Evolutionary conservation across 2,329 filamentous ascomycete genomes (phyloP), one percentile per base, ranked within the genome.

Genomic region (Lasiodiplodia sp.): DNA sequence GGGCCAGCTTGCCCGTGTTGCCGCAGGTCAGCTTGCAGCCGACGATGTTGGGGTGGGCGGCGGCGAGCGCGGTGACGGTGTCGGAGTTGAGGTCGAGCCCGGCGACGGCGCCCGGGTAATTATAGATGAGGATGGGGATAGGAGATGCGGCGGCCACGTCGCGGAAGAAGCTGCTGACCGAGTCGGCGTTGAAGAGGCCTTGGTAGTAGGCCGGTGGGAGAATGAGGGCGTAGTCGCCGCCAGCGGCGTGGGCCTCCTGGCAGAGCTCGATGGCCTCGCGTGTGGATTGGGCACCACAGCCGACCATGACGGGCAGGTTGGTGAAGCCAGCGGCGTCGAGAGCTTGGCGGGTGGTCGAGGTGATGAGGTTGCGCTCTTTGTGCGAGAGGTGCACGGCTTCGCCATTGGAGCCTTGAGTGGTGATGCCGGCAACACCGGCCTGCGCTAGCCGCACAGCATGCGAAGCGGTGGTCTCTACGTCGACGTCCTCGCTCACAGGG

Each of bases 391-490:
- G 92, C 14, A 94, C 91, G 8, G 92, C 92, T 82, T 96, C 92
- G 74, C 92, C 92, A 76, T 95, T 95, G 76, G 90, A 93, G 57
- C 92, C 92, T 78, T 94, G 92, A 12, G 90, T 92, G 60, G 91
- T 90, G 57, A 95, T 85, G 23, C 92, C 91, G 18, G 90, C 87
- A 52, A 94, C 87, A 71, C 92, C 92, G 34, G 90, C 87, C 68
- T 86, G 79, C 57, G 91, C 92, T n/a, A 95, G 87, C 73, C 89
- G 88, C 65, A 92, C 86, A 47, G 91, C 88, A 68, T 83, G 81
- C 44, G 73, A 79, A 55, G 76, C 75, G 40, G 76, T 79, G 12
- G 80, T 82, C 44, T 78, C 74, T 2, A 82, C 67, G 68, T 83
- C 81, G 25, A 83, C 75, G 28, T 80, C 78, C 67, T 83, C 81